Evolutionary conservation across 2,329 filamentous ascomycete species (phyloP), one percentile per base, ranked within the genome.

Genomic region (Neocatenulostroma microsporum): DNA sequence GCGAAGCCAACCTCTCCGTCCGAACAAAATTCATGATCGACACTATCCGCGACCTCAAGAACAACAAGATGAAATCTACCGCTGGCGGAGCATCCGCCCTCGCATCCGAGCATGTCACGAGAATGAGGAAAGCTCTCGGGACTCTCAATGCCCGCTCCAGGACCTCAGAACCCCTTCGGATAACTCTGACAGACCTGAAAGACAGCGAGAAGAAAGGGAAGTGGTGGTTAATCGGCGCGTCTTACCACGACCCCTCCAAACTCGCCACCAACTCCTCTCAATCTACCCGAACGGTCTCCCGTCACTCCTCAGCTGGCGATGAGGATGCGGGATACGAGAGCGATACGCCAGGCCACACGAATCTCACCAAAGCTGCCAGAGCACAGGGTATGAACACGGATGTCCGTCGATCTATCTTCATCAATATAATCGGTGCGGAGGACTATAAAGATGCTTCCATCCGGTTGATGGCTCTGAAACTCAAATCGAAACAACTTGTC

Each of bases 201-300:
- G 77, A 88, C 44, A 81, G 82, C 1, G 83, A 89, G 26, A 89
- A 83, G 56, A 84, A 81, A 56, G 91, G 91, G 1, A 95, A 94
- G 66, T 98, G 91, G 91, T 98, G 91, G 91, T 76, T 96, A 14
- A 84, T 96, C 4, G 91, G 91, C 34, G 89, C 91, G n/a, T 94
- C 87, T 60, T 95, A 89, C 76, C 69, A 67, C 27, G 57, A 70
- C 13, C 56, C 67, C 2, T 53, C 50, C 4, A 56, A 51, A 32
- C 46, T 49, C 23, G 44, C 41, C 18, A 50, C 53, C 32, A 40
- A 47, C 21, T 9, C 20, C 18, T 41, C 51, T 18, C 29, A 39
- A 4, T 26, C 29, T 10, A 12, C 7, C 24, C 37, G 12, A 35
- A 21, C 37, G 5, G n/a, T 12, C n/a, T 13, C 18, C 7, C 24